Base-by-base conservation (phyloP, 352 stramenopile species). In the Pythium rishiriense region DNA sequence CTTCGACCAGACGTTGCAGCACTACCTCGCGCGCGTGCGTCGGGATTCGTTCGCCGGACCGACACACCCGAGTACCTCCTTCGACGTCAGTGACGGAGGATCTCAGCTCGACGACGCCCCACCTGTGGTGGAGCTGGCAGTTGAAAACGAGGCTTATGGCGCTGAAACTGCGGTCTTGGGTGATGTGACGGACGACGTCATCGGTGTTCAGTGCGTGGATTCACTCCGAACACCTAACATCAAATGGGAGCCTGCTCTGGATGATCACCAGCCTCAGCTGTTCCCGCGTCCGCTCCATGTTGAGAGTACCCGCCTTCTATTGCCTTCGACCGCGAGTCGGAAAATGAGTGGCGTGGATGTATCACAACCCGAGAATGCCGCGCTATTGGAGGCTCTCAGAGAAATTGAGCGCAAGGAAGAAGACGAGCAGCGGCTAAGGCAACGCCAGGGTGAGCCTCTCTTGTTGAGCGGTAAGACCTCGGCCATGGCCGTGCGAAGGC, bases 21-120 rank as follows among this genome's bases (percentile, higher is more conserved):
- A 69, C 0, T 73, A 73, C 24, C 45, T 73, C n/a, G 31, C 46
- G 15, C 66, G 54, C 22, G 56, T 73, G 24, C 59, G 66, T 11
- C 66, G 50, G 11, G 66, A 69, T 28, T 63, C 66, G 21, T 48
- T 70, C 3, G 53, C 58, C 8, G 39, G 9, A 25, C 14, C 21
- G 14, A 46, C 15, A 43, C 31, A 61, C 12, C 14, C n/a, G 3
- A 29, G 26, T 19, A 43, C 2, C 48, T 49, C 4, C 42, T 49
- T n/a, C 15, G n/a, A n/a, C n/a, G n/a, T n/a, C n/a, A n/a, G n/a
- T n/a, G n/a, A n/a, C n/a, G n/a, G n/a, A n/a, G n/a, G n/a, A n/a
- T n/a, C n/a, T n/a, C 17, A 15, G 26, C 3, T 3, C 24, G 24
- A 28, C 15, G 37, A 28, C 9, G 42, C 3, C 42, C n/a, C 6